phyloP scores from a whole-genome alignment of 805 yeast species.

The Saccharomycodes ludwigii region DNA sequence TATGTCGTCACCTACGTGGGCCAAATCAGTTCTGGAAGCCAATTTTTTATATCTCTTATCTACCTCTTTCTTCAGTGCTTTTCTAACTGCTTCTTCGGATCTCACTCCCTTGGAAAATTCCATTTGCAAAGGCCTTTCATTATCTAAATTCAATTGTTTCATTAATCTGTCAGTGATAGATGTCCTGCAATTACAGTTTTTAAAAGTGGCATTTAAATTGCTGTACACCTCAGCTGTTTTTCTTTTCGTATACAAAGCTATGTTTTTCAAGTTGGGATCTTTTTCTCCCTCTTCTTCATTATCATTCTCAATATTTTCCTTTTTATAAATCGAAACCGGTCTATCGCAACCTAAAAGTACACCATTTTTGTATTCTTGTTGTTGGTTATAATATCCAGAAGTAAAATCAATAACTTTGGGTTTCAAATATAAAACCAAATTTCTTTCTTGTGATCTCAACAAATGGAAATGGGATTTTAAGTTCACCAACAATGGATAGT shows the following conservation, averaged over 20 bases:
- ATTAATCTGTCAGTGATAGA: neutral
- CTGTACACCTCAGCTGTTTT: neutral
- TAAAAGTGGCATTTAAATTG: neutral
- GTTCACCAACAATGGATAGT: slow-evolving; percentile 36
- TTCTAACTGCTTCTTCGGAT: slow-evolving; percentile 1
- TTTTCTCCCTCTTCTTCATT: neutral
- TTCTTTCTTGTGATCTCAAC: neutral
- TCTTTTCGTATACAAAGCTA: neutral
- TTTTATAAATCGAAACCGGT: neutral
- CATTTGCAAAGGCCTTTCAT: neutral
- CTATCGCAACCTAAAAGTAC: neutral
- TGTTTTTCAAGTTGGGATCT: slow-evolving; percentile 1
- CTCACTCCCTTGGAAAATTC: slow-evolving; percentile 1
- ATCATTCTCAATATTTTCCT: no score
- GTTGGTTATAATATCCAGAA: no score
- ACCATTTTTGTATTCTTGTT: no score
- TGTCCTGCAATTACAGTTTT: no score
- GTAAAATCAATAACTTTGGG: no score
- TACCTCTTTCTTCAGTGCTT: neutral
- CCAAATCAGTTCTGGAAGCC: no score
- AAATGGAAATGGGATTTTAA: slow-evolving; percentile 1
- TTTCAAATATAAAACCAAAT: neutral
- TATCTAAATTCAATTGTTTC: neutral
- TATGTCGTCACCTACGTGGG: no score
- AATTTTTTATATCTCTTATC: no score